Conservation (phyloP, 2,329 filamentous ascomycete genomes). For the Penicillium polonicum region DNA sequence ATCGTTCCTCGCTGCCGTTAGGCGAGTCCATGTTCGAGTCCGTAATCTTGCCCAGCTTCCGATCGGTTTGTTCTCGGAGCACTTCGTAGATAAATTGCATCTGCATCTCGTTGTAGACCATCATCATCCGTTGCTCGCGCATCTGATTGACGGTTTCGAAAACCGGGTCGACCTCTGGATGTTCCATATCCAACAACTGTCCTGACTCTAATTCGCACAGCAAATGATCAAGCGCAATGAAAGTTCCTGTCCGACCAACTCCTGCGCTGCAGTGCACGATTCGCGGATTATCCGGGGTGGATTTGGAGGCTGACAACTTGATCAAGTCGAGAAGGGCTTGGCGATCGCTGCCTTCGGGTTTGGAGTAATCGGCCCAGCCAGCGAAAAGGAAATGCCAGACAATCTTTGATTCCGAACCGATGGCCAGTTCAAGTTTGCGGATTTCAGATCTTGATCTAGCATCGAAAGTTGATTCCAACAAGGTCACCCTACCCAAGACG, state of each 20-base stretch:
- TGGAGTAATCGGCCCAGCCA: slow-evolving; percentile 86
- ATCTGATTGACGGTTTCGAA: slow-evolving; percentile 76
- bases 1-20: slow-evolving; percentile 29
- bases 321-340: slow-evolving; percentile 53
- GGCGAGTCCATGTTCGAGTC: slow-evolving; percentile 12
- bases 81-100: slow-evolving; percentile 88
- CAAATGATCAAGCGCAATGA: slow-evolving; percentile 93
- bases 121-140: slow-evolving; percentile 83
- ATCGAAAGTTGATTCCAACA: slow-evolving; percentile 57
- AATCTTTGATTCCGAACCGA: slow-evolving; percentile 56
- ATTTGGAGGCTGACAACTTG: slow-evolving; percentile 46
- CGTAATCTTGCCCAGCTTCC: slow-evolving; percentile 33
- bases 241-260: slow-evolving; percentile 90
- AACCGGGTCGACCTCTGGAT: slow-evolving; percentile 64
- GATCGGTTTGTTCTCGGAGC: slow-evolving; percentile 58
- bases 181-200: slow-evolving; percentile 54
- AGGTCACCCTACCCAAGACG: slow-evolving; percentile 67
- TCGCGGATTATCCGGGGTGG: slow-evolving; percentile 63
- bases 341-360: slow-evolving; percentile 61
- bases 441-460: slow-evolving; percentile 63
- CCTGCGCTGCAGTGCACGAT: slow-evolving; percentile 88
- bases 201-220: slow-evolving; percentile 77
- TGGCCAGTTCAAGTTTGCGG: slow-evolving; percentile 63
- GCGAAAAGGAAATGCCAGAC: slow-evolving; percentile 85
- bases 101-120: slow-evolving; percentile 89